Evolutionary conservation across 2,329 filamentous ascomycete genomes (phyloP).

Genomic region (Hypoxylon sp.): DNA sequence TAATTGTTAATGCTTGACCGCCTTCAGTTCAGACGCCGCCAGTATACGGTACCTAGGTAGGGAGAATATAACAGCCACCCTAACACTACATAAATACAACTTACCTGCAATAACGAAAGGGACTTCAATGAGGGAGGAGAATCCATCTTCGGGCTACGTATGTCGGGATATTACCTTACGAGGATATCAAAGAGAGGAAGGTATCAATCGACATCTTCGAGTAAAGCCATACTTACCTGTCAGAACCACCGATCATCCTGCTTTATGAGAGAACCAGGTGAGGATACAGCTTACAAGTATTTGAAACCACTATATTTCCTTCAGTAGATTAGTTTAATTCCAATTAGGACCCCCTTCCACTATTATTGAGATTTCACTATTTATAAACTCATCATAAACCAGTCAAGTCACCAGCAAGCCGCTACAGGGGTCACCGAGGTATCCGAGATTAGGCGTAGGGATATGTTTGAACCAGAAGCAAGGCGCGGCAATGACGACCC

Average conservation of each 20-base stretch:
- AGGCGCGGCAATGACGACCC: no score
- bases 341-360: background rate
- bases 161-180: background rate
- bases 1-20: background rate
- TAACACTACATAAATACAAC: background rate
- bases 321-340: background rate
- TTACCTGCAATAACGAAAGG: background rate
- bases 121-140: background rate
- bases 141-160: background rate
- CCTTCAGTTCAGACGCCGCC: background rate
- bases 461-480: no score
- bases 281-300: background rate
- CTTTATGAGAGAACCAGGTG: background rate
- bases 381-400: background rate
- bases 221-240: background rate
- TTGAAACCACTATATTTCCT: background rate
- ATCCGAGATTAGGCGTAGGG: no score
- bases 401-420: no score
- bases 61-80: background rate
- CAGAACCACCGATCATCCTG: background rate
- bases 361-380: background rate
- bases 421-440: no score
- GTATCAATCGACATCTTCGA: background rate
- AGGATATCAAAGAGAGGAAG: background rate
- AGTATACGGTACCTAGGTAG: background rate